Percentiles rank a stretch among this genome's conserved stretches.
Evolutionary conservation across 768 basidiomycete genomes (phyloP).

Genomic region (Amanita pseudoporphyria): DNA sequence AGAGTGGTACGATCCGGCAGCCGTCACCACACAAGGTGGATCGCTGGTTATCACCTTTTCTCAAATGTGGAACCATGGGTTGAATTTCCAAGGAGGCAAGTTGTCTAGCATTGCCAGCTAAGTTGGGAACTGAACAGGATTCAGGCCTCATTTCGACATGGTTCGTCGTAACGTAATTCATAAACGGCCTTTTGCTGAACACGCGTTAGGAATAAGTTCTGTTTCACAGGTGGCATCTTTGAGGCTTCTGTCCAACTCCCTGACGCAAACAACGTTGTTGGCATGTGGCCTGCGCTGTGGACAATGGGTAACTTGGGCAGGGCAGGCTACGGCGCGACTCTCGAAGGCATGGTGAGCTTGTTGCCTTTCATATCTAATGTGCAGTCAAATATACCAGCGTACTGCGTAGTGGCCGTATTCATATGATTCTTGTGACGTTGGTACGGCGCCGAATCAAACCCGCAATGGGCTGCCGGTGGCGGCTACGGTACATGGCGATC

Average conservation of each 20-base stretch:
- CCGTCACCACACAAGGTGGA: slow-evolving; percentile 61
- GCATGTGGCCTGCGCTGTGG: slow-evolving; percentile 76
- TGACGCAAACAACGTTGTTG: slow-evolving; percentile 50
- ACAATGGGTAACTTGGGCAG: slow-evolving; percentile 58
- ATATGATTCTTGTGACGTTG: slow-evolving; percentile 74
- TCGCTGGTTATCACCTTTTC: slow-evolving; percentile 61
- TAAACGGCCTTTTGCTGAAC: not conserved
- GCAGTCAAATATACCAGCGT: slow-evolving; percentile 1
- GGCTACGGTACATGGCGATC: slow-evolving; percentile 49
- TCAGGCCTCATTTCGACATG: slow-evolving; percentile 32
- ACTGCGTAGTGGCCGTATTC: slow-evolving; percentile 66
- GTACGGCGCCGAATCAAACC: slow-evolving; percentile 71
- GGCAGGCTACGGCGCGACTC: slow-evolving; percentile 75
- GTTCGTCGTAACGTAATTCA: slow-evolving; percentile 27
- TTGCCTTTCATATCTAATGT: slow-evolving; percentile 3
- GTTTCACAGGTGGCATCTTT: slow-evolving; percentile 72
- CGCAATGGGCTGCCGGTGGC: slow-evolving; percentile 52
- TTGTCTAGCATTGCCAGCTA: slow-evolving; percentile 20
- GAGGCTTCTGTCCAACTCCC: slow-evolving; percentile 54
- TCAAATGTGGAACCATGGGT: slow-evolving; percentile 46
- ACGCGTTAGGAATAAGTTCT: slow-evolving; percentile 63
- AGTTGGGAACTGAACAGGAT: slow-evolving; percentile 12
- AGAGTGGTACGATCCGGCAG: slow-evolving; percentile 85
- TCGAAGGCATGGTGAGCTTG: slow-evolving; percentile 59
- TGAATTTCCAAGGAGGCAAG: slow-evolving; percentile 58